Percentiles rank a stretch among this genome's conserved stretches.
These are phyloP conservation scores for Pulveroboletus sp. DNA, from an alignment of 1,284 basidiomycete genomes.

Conservation along the genomic window DNA sequence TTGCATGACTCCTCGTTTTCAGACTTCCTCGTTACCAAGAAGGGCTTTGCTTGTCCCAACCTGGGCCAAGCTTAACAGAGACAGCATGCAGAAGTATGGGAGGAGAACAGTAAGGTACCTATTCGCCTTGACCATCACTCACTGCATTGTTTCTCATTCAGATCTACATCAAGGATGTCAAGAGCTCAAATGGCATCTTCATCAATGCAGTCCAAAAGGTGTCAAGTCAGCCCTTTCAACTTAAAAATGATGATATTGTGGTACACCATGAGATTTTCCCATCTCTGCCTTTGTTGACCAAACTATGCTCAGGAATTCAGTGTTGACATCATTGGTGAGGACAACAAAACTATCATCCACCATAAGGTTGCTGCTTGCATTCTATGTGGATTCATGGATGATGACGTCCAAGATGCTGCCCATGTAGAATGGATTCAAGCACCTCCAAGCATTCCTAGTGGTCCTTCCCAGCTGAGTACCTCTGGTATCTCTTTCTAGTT, in stretches of 20 bases:
- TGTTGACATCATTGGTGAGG: slow-evolving; percentile 98
- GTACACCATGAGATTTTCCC: slow-evolving; percentile 43
- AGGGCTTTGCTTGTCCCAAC: too few species aligned
- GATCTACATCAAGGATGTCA: slow-evolving; percentile 99
- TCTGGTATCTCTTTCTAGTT: slow-evolving; percentile 38
- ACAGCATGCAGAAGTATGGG: slow-evolving; percentile 98
- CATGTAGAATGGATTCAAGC: slow-evolving; percentile 55
- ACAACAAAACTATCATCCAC: slow-evolving; percentile 97
- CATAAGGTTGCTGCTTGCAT: slow-evolving; percentile 97
- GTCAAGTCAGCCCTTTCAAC: slow-evolving; percentile 91
- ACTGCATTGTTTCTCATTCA: slow-evolving; percentile 35
- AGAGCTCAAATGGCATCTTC: slow-evolving; percentile 98
- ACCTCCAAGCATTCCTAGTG: slow-evolving; percentile 22
- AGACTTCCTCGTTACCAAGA: too few species aligned
- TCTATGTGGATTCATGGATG: slow-evolving; percentile 83
- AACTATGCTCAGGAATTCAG: slow-evolving; percentile 82
- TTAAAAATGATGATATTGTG: slow-evolving; percentile 93
- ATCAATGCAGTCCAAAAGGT: slow-evolving; percentile 96
- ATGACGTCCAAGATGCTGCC: slow-evolving; percentile 76
- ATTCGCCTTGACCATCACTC: background rate
- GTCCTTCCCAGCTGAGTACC: slow-evolving; percentile 33
- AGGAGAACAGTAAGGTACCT: slow-evolving; percentile 79
- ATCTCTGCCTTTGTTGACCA: background rate
- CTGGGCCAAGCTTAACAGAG: too few species aligned
- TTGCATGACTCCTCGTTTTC: too few species aligned